A percentile compares a stretch with the other conserved stretches of the same genome.
These are phyloP conservation scores for Fusarium virguliforme DNA, from an alignment of 2,329 filamentous ascomycete species.

Conservation along the genomic window DNA sequence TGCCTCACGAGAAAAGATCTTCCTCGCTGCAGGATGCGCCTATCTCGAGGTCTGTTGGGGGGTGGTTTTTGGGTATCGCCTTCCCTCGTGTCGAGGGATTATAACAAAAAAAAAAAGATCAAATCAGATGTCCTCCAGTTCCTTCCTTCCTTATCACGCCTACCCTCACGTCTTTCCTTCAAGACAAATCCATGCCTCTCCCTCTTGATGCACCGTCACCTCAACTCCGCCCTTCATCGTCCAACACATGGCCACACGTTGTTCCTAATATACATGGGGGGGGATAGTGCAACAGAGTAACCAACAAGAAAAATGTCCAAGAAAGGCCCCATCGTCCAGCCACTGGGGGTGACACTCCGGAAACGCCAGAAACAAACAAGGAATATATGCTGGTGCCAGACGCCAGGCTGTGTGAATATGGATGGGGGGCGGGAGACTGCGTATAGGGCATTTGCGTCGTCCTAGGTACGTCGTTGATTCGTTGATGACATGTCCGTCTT, in stretches of 20 bases:
- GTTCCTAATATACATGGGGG: conserved; percentile 43
- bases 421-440: conserved; percentile 25
- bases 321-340: conserved; percentile 22
- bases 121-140: conserved; percentile 15
- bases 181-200: neutral
- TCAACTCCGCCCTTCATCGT: conserved; percentile 34
- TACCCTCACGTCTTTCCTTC: conserved; percentile 22
- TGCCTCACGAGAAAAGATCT: conserved; percentile 15
- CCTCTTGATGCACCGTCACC: conserved; percentile 27
- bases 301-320: conserved; percentile 32
- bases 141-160: conserved; percentile 18
- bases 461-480: conserved; percentile 38
- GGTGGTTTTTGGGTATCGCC: conserved; percentile 50
- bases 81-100: conserved; percentile 47
- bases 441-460: conserved; percentile 16
- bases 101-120: neutral
- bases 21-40: conserved; percentile 33
- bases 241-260: conserved; percentile 15
- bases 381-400: conserved; percentile 44
- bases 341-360: conserved; percentile 23
- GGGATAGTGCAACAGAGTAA: conserved; percentile 41
- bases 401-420: conserved; percentile 46
- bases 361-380: conserved; percentile 47
- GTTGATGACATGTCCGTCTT: conserved; percentile 32
- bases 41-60: conserved; percentile 17